phyloP scores from a whole-genome alignment of 768 basidiomycete genomes.

The Leccinum pellstonianum region DNA sequence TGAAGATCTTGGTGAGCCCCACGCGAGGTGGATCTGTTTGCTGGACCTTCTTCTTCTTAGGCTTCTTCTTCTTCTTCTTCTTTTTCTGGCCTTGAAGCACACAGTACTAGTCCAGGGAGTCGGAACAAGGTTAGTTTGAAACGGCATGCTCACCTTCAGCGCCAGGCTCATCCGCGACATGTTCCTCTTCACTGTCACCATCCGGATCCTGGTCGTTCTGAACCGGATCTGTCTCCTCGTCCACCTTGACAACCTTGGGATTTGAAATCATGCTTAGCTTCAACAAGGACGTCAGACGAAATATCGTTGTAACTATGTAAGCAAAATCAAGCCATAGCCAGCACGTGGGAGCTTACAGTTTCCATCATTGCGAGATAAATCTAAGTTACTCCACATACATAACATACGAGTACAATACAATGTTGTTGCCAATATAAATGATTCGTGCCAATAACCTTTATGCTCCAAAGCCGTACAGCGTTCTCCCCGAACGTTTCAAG shows the following conservation, averaged over 20 bases:
- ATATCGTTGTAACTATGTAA: neutral
- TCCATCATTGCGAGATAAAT: neutral
- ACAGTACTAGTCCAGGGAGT: neutral
- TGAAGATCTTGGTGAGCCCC: constrained; percentile 85
- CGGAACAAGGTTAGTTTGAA: neutral
- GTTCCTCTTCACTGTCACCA: constrained; percentile 37
- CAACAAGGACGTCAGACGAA: neutral
- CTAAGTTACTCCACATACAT: neutral
- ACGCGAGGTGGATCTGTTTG: constrained; percentile 93
- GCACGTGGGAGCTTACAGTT: neutral
- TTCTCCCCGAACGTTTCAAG: constrained; percentile 69
- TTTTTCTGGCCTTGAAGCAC: constrained; percentile 56
- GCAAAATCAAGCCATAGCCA: neutral
- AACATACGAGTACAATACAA: constrained; percentile 11
- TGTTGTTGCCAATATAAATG: neutral
- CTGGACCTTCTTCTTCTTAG: constrained; percentile 77
- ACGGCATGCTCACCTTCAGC: constrained; percentile 27
- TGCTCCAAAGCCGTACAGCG: constrained; percentile 79
- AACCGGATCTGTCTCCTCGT: constrained; percentile 13
- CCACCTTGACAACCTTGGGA: constrained; percentile 12
- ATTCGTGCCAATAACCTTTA: constrained; percentile 22
- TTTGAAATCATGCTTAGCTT: constrained; percentile 21
- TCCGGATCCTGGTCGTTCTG: constrained; percentile 24
- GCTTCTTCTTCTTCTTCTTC: constrained; percentile 95
- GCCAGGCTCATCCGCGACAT: constrained; percentile 23